Evolutionary conservation across 139 green algal species (phyloP).

Genomic region (Asterochloris sp.): DNA sequence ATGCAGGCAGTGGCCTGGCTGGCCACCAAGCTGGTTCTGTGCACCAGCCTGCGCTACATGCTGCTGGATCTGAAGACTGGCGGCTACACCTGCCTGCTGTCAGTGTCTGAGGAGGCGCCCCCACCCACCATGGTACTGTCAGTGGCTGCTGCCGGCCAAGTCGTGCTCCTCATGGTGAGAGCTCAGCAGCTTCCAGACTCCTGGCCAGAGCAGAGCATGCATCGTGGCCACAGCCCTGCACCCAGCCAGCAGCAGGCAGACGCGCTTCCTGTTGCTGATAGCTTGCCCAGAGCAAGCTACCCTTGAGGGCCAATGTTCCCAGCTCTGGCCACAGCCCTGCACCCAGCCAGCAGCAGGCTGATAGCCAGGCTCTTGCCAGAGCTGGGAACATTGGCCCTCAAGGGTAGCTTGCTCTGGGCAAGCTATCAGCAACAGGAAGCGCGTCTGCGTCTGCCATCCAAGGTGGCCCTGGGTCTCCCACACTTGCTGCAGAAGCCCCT

Average conservation of each 20-base stretch:
- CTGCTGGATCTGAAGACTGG: conserved; percentile 22
- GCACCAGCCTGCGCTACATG: conserved; percentile 34
- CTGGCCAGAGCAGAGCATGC: no score
- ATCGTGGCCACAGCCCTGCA: no score
- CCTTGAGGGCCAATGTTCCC: no score
- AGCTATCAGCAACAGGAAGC: no score
- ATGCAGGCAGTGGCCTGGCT: conserved; percentile 37
- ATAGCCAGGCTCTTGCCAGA: no score
- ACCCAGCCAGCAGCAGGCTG: no score
- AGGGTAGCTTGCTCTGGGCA: no score
- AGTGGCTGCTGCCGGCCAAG: conserved; percentile 11
- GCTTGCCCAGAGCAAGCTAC: not conserved
- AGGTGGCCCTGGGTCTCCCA: no score
- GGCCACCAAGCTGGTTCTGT: conserved; percentile 29
- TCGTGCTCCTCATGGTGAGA: conserved; percentile 30
- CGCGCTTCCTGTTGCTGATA: not conserved
- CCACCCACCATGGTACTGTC: conserved; percentile 21
- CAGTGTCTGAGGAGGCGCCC: conserved; percentile 28
- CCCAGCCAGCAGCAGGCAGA: not conserved
- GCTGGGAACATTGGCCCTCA: no score
- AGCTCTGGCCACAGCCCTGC: no score
- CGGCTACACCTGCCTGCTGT: conserved; percentile 26
- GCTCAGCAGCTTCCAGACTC: not conserved
- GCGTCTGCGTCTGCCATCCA: no score
- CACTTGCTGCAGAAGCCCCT: no score